Percentiles rank a stretch among this genome's conserved stretches.
These are phyloP conservation scores for Monosporascus sp. DNA, from an alignment of 2,329 filamentous ascomycete species.

Conservation along the genomic window DNA sequence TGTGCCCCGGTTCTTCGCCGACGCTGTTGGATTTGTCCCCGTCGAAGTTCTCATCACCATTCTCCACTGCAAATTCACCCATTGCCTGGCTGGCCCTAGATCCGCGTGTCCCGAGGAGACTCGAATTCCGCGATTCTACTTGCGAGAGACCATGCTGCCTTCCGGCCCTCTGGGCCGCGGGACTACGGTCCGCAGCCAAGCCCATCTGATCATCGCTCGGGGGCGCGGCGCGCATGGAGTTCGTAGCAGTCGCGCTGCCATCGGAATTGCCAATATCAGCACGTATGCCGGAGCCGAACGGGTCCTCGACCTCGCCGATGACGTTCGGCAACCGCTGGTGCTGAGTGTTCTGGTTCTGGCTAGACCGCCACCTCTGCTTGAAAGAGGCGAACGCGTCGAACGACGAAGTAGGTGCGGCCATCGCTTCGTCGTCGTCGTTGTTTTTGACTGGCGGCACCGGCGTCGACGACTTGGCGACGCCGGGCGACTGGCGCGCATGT, in stretches of 20 bases:
- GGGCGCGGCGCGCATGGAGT: slow-evolving; percentile 13
- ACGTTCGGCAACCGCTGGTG: slow-evolving; percentile 7
- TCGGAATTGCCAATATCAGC: slow-evolving; percentile 1
- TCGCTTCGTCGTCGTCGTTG: neutral
- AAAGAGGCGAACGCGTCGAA: slow-evolving; percentile 12
- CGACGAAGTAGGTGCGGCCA: slow-evolving; percentile 7
- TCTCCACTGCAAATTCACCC: neutral
- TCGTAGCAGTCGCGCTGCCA: slow-evolving; percentile 5
- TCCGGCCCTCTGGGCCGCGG: slow-evolving; percentile 4
- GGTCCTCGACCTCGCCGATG: slow-evolving; percentile 10
- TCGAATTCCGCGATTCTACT: slow-evolving; percentile 10
- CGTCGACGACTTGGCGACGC: slow-evolving; percentile 17
- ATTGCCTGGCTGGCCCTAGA: slow-evolving; percentile 5
- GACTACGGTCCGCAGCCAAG: slow-evolving; percentile 10
- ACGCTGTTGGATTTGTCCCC: slow-evolving; percentile 12
- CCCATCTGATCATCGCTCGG: slow-evolving; percentile 13
- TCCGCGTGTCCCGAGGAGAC: slow-evolving; percentile 7
- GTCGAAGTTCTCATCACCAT: slow-evolving; percentile 10
- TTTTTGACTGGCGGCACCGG: neutral
- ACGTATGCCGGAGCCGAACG: slow-evolving; percentile 11
- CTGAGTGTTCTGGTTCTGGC: slow-evolving; percentile 8
- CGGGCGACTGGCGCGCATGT: slow-evolving; percentile 16
- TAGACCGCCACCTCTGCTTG: slow-evolving; percentile 14
- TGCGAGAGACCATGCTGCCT: slow-evolving; percentile 9
- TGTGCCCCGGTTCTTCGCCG: slow-evolving; percentile 3